phyloP scores from a whole-genome alignment of 2,329 filamentous ascomycete species.

The Byssothecium circinans region DNA sequence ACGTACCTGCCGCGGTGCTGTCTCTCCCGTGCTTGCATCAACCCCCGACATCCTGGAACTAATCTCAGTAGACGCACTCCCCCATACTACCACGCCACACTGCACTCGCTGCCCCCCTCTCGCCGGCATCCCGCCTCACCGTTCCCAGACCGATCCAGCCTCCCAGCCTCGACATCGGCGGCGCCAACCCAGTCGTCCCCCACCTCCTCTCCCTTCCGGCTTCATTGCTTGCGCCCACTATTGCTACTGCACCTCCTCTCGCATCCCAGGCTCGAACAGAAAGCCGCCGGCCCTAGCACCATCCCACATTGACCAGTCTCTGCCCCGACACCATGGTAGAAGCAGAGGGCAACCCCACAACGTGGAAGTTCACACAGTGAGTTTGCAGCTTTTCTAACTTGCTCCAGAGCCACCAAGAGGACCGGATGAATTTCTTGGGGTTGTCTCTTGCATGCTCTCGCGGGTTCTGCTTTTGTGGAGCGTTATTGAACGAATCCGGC shows the following conservation, averaged over 20 bases:
- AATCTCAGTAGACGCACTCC: slow-evolving; percentile 11
- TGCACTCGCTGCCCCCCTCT: slow-evolving; percentile 18
- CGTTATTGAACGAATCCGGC: slow-evolving; percentile 4
- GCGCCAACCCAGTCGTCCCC: slow-evolving; percentile 22
- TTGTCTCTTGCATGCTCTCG: neutral
- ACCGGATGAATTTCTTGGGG: neutral
- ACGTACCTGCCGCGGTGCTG: slow-evolving; percentile 25
- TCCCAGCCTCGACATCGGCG: slow-evolving; percentile 33
- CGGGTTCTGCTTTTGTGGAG: neutral
- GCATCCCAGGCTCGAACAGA: slow-evolving; percentile 10
- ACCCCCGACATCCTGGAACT: slow-evolving; percentile 14
- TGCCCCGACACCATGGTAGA: slow-evolving; percentile 78
- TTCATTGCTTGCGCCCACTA: slow-evolving; percentile 7
- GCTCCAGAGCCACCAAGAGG: neutral
- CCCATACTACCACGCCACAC: slow-evolving; percentile 5
- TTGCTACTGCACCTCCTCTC: slow-evolving; percentile 5
- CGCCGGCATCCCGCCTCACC: slow-evolving; percentile 27
- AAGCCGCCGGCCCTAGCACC: slow-evolving; percentile 18
- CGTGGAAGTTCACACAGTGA: slow-evolving; percentile 99
- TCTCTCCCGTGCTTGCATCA: slow-evolving; percentile 25
- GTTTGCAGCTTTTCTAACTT: slow-evolving; percentile 43
- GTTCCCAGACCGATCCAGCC: slow-evolving; percentile 8
- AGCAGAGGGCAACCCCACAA: slow-evolving; percentile 89
- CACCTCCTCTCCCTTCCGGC: slow-evolving; percentile 11
- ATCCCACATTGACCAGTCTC: slow-evolving; percentile 15